Percentiles rank a stretch among this genome's conserved stretches.
Conservation (phyloP, 441 rosid genomes). For the Sinapis alba region DNA sequence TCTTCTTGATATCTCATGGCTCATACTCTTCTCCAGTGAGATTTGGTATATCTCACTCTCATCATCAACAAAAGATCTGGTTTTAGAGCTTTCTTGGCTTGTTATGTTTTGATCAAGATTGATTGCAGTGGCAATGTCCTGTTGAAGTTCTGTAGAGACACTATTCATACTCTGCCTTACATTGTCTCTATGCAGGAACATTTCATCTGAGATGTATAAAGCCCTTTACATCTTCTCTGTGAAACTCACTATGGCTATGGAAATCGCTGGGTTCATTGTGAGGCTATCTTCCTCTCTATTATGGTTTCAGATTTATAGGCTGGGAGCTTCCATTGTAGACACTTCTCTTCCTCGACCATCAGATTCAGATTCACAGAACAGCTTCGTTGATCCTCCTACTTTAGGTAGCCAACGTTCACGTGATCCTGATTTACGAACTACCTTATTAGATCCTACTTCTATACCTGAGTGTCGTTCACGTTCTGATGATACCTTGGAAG, state of each 20-base stretch:
- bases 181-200: slow-evolving; percentile 47
- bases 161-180: not conserved
- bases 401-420: slow-evolving; percentile 24
- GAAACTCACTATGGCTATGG: slow-evolving; percentile 81
- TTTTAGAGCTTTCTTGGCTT: not conserved
- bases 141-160: slow-evolving; percentile 1
- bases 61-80: too few species aligned
- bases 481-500: slow-evolving; percentile 60
- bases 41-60: slow-evolving; percentile 48
- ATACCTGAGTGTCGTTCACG: slow-evolving; percentile 45
- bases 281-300: slow-evolving; percentile 76
- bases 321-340: slow-evolving; percentile 63
- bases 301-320: slow-evolving; percentile 93
- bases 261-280: slow-evolving; percentile 71
- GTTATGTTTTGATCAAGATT: not conserved
- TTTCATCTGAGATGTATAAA: slow-evolving; percentile 55
- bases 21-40: slow-evolving; percentile 68
- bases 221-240: slow-evolving; percentile 62
- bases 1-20: slow-evolving; percentile 78
- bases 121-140: not conserved
- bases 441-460: slow-evolving; percentile 61
- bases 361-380: slow-evolving; percentile 68
- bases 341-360: slow-evolving; percentile 44
- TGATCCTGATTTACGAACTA: slow-evolving; percentile 69
- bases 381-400: slow-evolving; percentile 64